Conservation (phyloP, 768 basidiomycete species). For the Neoboletus brunneissimus region DNA sequence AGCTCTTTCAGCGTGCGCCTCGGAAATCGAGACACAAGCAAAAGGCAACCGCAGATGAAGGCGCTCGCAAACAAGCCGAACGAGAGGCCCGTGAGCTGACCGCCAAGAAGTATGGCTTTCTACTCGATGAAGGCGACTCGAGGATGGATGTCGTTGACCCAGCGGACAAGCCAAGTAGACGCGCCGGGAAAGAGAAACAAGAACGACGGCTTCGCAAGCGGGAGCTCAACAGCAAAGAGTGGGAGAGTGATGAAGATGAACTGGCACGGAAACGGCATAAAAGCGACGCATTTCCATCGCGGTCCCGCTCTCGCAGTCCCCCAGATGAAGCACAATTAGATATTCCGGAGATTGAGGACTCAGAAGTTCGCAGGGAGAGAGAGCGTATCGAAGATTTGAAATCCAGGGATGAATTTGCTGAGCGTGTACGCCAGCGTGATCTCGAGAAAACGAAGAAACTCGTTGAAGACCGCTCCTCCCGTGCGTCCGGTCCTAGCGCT, state of each 20-base stretch:
- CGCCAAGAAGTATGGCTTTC: conserved; percentile 72
- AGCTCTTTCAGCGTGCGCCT: conserved; percentile 76
- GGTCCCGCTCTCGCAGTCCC: conserved; percentile 24
- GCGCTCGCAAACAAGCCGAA: conserved; percentile 64
- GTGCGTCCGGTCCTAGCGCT: conserved; percentile 58
- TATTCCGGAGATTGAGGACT: conserved; percentile 70
- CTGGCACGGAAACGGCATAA: conserved; percentile 62
- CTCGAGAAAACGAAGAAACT: conserved; percentile 84
- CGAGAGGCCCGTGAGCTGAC: conserved; percentile 68
- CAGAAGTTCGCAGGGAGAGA: conserved; percentile 63
- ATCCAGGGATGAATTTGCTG: conserved; percentile 92
- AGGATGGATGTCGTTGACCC: conserved; percentile 40
- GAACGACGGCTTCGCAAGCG: conserved; percentile 74
- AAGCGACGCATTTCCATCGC: conserved; percentile 39
- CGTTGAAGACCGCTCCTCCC: conserved; percentile 88
- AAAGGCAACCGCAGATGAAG: conserved; percentile 37
- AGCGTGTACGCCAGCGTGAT: conserved; percentile 81
- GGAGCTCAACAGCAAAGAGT: conserved; percentile 76
- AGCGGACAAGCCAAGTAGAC: conserved; percentile 25
- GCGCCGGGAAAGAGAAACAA: conserved; percentile 46
- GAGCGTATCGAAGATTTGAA: conserved; percentile 75
- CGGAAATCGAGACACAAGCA: conserved; percentile 73
- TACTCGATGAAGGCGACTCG: conserved; percentile 83
- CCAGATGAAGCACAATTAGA: conserved; percentile 41
- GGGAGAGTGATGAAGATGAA: conserved; percentile 92